Base-by-base conservation (phyloP, 306 rosid species). In the Dalbergia cultrata region DNA sequence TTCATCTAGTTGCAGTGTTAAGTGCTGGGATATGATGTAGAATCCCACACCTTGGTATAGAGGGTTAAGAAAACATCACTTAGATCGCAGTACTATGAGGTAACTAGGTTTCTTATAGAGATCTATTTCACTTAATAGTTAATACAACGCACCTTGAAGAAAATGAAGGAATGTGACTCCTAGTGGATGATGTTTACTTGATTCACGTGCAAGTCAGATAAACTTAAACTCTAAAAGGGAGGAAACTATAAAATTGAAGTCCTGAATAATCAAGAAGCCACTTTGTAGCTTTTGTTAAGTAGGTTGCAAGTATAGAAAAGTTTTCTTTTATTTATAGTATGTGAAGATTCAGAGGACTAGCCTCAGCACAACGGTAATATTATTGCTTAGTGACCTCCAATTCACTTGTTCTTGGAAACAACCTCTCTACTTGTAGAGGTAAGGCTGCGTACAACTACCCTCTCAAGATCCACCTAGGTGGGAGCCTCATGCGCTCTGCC, bases 131-230 rank as follows among this genome's bases (percentile, higher is more conserved):
- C 35, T 3, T 45, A 65, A 66, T 73, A 13, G 11, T 3, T 57
- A 54, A 54, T 65, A 31, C 41, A 31, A 37, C 61, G 31, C 12
- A 12, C 6, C 68, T 74, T 8, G 33, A 74, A 74, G 45, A 58
- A 74, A 45, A 58, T 73, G 50, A 69, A 74, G 56, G 76, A 59
- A n/a, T 50, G 35, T 75, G 54, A 11, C 39, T 64, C 26, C 13
- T 45, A 45, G 31, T 73, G 9, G 56, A 65, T 66, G n/a, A 56
- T 81, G 74, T 77, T 18, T 53, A 37, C 63, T 7, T 5, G 69
- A 78, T 78, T 43, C 57, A 52, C 43, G 75, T 41, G 68, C 74
- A 54, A 67, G 69, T 43, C 14, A 57, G 31, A 78, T 78, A 44
- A 44, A 68, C 35, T 50, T 67, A 57, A 70, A 61, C 70, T 14